A percentile compares a stretch with the other conserved stretches of the same genome.
Conservation (phyloP, 2,329 filamentous ascomycete species). For the Botryotinia narcissicola region DNA sequence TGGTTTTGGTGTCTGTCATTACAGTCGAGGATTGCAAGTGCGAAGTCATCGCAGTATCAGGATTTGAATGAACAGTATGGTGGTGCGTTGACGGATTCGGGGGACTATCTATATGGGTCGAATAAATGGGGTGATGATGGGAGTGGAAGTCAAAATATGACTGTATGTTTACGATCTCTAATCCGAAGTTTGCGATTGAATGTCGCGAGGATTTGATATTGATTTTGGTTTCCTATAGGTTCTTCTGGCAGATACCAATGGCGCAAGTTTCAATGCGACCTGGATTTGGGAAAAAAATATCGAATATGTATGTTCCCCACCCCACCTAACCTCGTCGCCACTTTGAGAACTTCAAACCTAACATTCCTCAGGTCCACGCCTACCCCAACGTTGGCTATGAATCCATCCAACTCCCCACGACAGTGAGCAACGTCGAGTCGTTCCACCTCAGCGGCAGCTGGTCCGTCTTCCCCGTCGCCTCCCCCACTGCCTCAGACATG, state of each 20-base stretch:
- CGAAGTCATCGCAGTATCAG: background rate
- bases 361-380: slow-evolving; percentile 8
- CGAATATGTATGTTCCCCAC: slow-evolving; percentile 2
- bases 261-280: slow-evolving; percentile 19
- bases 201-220: background rate
- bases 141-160: slow-evolving; percentile 19
- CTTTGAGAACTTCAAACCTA: background rate
- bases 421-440: slow-evolving; percentile 18
- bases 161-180: background rate
- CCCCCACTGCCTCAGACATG: background rate
- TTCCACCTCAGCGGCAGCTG: slow-evolving; percentile 23
- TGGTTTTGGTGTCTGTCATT: background rate
- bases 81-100: slow-evolving; percentile 11
- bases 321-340: background rate
- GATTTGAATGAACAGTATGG: slow-evolving; percentile 6
- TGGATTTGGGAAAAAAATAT: slow-evolving; percentile 16
- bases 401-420: slow-evolving; percentile 11
- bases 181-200: background rate
- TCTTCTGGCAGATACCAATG: slow-evolving; percentile 10
- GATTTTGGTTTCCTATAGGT: background rate
- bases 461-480: background rate
- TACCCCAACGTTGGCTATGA: slow-evolving; percentile 17
- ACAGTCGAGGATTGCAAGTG: background rate
- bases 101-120: slow-evolving; percentile 7
- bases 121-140: slow-evolving; percentile 21